Percentiles rank a stretch among this genome's conserved stretches.
These are phyloP conservation scores for Sphagnum fallax DNA, from an alignment of 228 moss, liverwort and hornwort genomes.

Conservation along the genomic window DNA sequence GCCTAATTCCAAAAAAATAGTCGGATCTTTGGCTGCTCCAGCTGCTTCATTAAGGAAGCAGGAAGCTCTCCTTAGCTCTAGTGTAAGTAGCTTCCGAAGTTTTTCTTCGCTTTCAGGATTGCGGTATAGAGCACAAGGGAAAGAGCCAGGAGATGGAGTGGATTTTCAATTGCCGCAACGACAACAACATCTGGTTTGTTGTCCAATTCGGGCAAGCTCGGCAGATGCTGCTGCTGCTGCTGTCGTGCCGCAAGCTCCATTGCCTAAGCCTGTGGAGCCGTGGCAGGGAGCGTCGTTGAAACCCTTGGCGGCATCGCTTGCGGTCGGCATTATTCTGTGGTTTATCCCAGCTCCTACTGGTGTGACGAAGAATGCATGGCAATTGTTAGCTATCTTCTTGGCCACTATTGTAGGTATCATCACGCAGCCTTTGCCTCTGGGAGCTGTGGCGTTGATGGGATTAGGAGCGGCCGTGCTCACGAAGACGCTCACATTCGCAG, in stretches of 20 bases:
- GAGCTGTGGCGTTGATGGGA: constrained; percentile 48
- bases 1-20: too few relatives aligned
- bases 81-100: too few relatives aligned
- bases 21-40: too few relatives aligned
- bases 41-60: too few relatives aligned
- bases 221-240: neutral
- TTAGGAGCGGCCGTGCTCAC: constrained; percentile 41
- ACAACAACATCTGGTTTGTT: too few relatives aligned
- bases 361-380: constrained; percentile 46
- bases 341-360: constrained; percentile 34
- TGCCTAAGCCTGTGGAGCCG: constrained; percentile 23
- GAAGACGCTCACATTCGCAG: constrained; percentile 41
- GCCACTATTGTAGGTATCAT: constrained; percentile 60
- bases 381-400: constrained; percentile 51
- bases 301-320: constrained; percentile 44
- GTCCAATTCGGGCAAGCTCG: too few relatives aligned
- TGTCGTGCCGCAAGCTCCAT: constrained; percentile 13
- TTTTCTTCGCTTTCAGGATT: too few relatives aligned
- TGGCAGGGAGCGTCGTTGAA: constrained; percentile 55
- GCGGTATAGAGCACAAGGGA: too few relatives aligned
- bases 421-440: constrained; percentile 42
- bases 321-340: constrained; percentile 36
- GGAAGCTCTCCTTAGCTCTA: too few relatives aligned
- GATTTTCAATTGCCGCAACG: too few relatives aligned
- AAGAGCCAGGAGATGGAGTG: too few relatives aligned